These are phyloP conservation scores for Teratosphaeria zuluensis DNA, from an alignment of 2,329 filamentous ascomycete genomes.

Conservation along the genomic window DNA sequence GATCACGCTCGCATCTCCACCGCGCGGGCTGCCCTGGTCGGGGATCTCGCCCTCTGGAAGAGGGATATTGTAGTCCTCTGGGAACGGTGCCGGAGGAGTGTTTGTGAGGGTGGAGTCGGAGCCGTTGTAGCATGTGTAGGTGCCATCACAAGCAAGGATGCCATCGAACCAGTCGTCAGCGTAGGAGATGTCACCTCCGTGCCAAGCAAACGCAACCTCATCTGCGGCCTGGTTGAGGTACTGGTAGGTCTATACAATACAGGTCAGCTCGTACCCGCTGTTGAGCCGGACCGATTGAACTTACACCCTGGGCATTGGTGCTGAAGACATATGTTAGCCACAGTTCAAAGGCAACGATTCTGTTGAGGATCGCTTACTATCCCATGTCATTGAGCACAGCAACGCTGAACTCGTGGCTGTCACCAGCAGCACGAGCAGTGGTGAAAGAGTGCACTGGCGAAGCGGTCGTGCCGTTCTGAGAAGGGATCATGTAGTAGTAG, in stretches of 20 bases:
- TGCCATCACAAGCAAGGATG: constrained; percentile 37
- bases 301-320: constrained; percentile 38
- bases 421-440: constrained; percentile 37
- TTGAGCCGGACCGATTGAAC: not conserved
- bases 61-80: constrained; percentile 31
- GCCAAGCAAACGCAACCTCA: constrained; percentile 43
- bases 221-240: constrained; percentile 32
- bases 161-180: constrained; percentile 44
- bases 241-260: constrained; percentile 27
- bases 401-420: constrained; percentile 33
- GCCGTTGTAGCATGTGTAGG: constrained; percentile 44
- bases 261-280: not conserved
- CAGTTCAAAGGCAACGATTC: not conserved
- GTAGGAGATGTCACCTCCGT: constrained; percentile 44
- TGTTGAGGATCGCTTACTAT: constrained; percentile 21
- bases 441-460: constrained; percentile 40
- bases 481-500: constrained; percentile 44
- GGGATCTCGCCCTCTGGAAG: constrained; percentile 37
- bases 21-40: constrained; percentile 38
- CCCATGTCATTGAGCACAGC: constrained; percentile 46
- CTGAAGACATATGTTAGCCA: not conserved
- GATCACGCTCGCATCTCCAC: constrained; percentile 40
- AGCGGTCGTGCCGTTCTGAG: constrained; percentile 41
- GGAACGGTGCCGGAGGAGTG: constrained; percentile 25
- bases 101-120: constrained; percentile 33